Conservation (phyloP, 2,329 filamentous ascomycete genomes). For the Exophiala sp. region DNA sequence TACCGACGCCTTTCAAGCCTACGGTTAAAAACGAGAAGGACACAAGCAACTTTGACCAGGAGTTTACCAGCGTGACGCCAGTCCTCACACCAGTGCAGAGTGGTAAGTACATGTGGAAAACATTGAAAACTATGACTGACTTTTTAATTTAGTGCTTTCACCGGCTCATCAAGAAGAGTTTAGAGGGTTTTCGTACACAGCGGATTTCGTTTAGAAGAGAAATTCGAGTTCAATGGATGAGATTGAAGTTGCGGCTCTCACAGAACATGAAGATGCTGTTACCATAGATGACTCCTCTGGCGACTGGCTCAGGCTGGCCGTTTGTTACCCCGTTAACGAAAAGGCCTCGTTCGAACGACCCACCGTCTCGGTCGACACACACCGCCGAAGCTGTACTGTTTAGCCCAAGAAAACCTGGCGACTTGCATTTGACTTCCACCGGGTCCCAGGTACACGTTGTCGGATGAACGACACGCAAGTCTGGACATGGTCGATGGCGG, state of each 20-base stretch:
- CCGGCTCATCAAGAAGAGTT: slow-evolving; percentile 99
- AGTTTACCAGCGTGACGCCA: slow-evolving; percentile 97
- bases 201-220: slow-evolving; percentile 51
- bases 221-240: neutral
- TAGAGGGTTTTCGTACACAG: slow-evolving; percentile 95
- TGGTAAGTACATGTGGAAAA: slow-evolving; percentile 59
- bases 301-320: neutral
- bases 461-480: no score
- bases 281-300: neutral
- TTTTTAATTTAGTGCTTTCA: slow-evolving; percentile 68
- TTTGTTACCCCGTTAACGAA: no score
- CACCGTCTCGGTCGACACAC: no score
- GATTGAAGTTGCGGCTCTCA: neutral
- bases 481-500: no score
- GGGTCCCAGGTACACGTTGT: no score
- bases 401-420: no score
- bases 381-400: no score
- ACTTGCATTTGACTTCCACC: no score
- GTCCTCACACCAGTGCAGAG: slow-evolving; percentile 96
- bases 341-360: no score
- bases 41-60: slow-evolving; percentile 99
- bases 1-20: slow-evolving; percentile 84
- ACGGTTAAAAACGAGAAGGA: slow-evolving; percentile 88
- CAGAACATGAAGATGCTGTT: neutral
- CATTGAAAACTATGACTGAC: neutral